Evolutionary conservation across 805 yeast genomes (phyloP), one percentile per base, ranked within the genome.

Genomic region (Saccharomycopsis sp.): DNA sequence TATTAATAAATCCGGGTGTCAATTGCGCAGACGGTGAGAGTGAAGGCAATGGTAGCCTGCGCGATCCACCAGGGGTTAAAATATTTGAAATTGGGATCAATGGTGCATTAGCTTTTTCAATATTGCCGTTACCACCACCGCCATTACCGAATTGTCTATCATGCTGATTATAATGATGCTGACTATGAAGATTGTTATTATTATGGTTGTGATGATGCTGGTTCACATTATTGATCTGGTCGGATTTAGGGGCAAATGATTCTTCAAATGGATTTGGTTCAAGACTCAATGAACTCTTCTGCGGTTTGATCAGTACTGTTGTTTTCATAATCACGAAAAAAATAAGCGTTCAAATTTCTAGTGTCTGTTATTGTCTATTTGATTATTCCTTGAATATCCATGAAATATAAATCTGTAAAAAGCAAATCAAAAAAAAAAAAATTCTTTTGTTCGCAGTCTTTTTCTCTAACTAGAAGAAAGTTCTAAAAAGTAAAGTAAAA

Each of bases 221-320:
- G n/a, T n/a, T n/a, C n/a, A n/a, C n/a, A n/a, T n/a, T n/a, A n/a
- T n/a, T n/a, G n/a, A n/a, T n/a, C n/a, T n/a, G n/a, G 8, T 17
- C 17, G 35, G 35, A 31, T 26, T 46, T 32, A 41, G 34, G 36
- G 35, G 52, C 41, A 27, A 36, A 39, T 9, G 53, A 41, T 20
- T 44, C 38, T 35, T 44, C 38, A 24, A 27, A 35, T 11, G 54
- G 42, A 57, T 90, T 90, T 7, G 93, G 96, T 61, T 93, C 98
- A 47, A 88, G 67, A 50, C 82, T 90, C 56, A 86, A 75, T 33
- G 85, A 51, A 3, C 58, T 51, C 26, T 39, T 59, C n/a, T 35
- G 26, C 39, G n/a, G 39, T 5, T 35, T 6, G 39, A 4, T 20
- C 7, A 7, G 11, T 17, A n/a, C 7, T 35, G 11, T 20, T 35